Conservation (phyloP, 768 basidiomycete genomes). For the Gloeopeniophorella convolvens region DNA sequence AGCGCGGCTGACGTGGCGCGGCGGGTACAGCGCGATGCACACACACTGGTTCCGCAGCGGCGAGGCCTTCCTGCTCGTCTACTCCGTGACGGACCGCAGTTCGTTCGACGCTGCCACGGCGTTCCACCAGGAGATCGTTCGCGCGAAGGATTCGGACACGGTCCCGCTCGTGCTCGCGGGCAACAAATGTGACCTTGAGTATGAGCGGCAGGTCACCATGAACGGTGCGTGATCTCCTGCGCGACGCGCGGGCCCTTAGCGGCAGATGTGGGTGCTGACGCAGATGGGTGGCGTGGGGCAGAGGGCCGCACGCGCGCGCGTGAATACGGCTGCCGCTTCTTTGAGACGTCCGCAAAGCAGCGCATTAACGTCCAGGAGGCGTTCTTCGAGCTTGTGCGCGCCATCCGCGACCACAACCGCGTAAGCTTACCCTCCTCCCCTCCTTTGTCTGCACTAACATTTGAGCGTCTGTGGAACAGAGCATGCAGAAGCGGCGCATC, state of each 20-base stretch:
- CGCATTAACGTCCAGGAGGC: constrained; percentile 95
- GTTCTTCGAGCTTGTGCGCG: constrained; percentile 85
- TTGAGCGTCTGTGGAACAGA: not conserved
- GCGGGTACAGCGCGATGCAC: constrained; percentile 75
- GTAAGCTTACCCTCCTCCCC: constrained; percentile 34
- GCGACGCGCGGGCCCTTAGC: constrained; percentile 2
- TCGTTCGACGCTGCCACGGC: constrained; percentile 94
- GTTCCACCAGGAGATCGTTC: constrained; percentile 92
- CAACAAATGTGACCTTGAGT: constrained; percentile 96
- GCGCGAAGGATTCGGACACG: constrained; percentile 92
- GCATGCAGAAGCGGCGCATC: constrained; percentile 7
- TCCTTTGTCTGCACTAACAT: not conserved
- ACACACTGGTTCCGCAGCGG: constrained; percentile 99
- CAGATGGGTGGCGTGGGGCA: constrained; percentile 30
- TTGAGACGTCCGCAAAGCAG: constrained; percentile 94
- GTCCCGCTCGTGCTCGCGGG: constrained; percentile 95
- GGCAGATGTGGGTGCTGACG: too few relatives aligned
- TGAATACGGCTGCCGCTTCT: constrained; percentile 88
- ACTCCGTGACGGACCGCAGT: constrained; percentile 95
- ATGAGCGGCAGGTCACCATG: constrained; percentile 90
- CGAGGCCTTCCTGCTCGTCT: constrained; percentile 95
- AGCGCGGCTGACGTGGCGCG: not conserved
- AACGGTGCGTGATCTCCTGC: constrained; percentile 51
- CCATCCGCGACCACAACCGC: constrained; percentile 91
- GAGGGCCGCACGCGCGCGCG: constrained; percentile 96